A percentile compares a stretch with the other conserved stretches of the same genome.
These are phyloP conservation scores for Thalassiosira livingstoniorum DNA, from an alignment of 352 stramenopile genomes.

Conservation along the genomic window DNA sequence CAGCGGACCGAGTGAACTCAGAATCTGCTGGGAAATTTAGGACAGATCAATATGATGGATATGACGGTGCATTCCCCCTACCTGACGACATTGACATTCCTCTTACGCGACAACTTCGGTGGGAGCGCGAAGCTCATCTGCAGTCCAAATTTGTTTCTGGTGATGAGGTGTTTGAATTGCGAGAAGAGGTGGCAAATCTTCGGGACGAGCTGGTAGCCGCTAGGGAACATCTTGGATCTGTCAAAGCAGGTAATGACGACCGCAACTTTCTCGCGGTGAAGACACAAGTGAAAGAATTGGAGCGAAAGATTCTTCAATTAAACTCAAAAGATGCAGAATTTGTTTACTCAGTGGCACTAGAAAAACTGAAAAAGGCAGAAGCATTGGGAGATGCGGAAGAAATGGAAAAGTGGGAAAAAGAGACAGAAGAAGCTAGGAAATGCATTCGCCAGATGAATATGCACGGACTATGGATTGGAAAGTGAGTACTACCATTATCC, in stretches of 20 bases:
- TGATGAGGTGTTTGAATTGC: slow-evolving; percentile 69
- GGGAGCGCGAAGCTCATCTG: slow-evolving; percentile 30
- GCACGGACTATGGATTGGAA: slow-evolving; percentile 81
- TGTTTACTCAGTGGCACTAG: slow-evolving; percentile 65
- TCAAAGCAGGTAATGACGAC: slow-evolving; percentile 6
- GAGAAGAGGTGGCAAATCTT: slow-evolving; percentile 56
- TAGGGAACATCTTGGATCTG: neutral
- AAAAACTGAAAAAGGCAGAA: slow-evolving; percentile 48
- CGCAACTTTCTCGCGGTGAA: neutral
- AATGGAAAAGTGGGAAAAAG: slow-evolving; percentile 41
- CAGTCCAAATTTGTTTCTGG: slow-evolving; percentile 61
- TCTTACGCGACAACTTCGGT: slow-evolving; percentile 21
- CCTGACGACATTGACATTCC: slow-evolving; percentile 37
- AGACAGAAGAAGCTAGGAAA: slow-evolving; percentile 54
- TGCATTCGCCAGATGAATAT: slow-evolving; percentile 78
- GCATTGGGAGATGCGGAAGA: slow-evolving; percentile 36
- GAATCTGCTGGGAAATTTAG: neutral
- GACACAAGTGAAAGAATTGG: slow-evolving; percentile 20
- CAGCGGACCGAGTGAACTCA: neutral
- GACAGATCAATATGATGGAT: slow-evolving; percentile 30
- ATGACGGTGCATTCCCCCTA: slow-evolving; percentile 23
- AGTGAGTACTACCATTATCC: slow-evolving; percentile 60
- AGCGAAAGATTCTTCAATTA: slow-evolving; percentile 47
- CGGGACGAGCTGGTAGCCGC: slow-evolving; percentile 54
- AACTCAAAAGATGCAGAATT: slow-evolving; percentile 77